Evolutionary conservation across 164 flowering plant species (phyloP), one percentile per base, ranked within the genome.

Genomic region (Platanus orientalis): DNA sequence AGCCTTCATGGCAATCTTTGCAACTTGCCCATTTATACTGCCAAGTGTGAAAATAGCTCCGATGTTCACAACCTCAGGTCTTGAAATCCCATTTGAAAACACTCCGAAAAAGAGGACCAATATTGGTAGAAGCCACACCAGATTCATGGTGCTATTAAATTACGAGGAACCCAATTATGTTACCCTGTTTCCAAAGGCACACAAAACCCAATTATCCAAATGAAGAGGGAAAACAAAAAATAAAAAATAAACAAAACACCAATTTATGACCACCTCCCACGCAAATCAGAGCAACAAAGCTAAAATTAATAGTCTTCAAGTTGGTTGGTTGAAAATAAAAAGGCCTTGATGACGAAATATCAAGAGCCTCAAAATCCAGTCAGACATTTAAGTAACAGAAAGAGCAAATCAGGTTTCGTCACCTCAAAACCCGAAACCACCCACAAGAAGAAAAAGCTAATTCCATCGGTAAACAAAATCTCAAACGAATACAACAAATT

Each of bases 1-100:
- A 49, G 90, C 89, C 29, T 78, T 62, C 78, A 87, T 82, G 30
- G 92, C 90, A 57, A 89, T 76, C 62, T 72, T 70, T 19, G 89
- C 55, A 44, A 89, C 88, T 74, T 57, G 69, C 21, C 92, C 92
- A 60, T 71, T 80, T 9, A 76, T 75, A 1, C 84, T 71, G 51
- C 49, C 49, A 21, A 81, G 55, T 1, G 86, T 60, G 61, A 83
- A 85, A 7, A 87, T 83, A 39, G 89, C 83, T 45, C 96, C 96
- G 65, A 89, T 74, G 40, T 78, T 78, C 28, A 86, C 69, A 6
- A 53, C 68, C 4, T 63, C 70, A n/a, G 74, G 66, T 47, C 69
- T 71, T 24, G 71, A 53, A 27, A 53, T 65, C 26, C 61, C 72
- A 48, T 39, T 47, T 1, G 67, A 60, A n/a, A 26, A 27, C 52